Evolutionary conservation across 78 protist species (phyloP).

Genomic region (slime mould (Dictyostelium discoideum)): dicty_2.7 NC_007088.5:6713001-6713500

Average conservation of each 20-base stretch:
- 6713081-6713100: slow-evolving; percentile 51
- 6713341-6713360: slow-evolving; percentile 16
- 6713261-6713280: slow-evolving; percentile 20
- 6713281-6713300: slow-evolving; percentile 21
- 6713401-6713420: not conserved
- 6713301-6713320: slow-evolving; percentile 33
- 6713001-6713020: slow-evolving; percentile 1
- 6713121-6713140: not conserved
- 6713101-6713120: slow-evolving; percentile 59
- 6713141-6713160: not conserved
- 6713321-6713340: slow-evolving; percentile 38
- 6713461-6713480: slow-evolving; percentile 36
- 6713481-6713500: not conserved
- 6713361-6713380: slow-evolving; percentile 71
- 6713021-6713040: slow-evolving; percentile 25
- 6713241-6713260: slow-evolving; percentile 56
- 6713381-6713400: slow-evolving; percentile 37
- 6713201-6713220: not conserved
- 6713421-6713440: slow-evolving; percentile 51
- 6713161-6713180: slow-evolving; percentile 15
- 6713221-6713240: slow-evolving; percentile 8
- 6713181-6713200: slow-evolving; percentile 42
- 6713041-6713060: slow-evolving; percentile 49
- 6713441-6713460: slow-evolving; percentile 66
- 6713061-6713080: not conserved